Evolutionary conservation across 768 basidiomycete genomes (phyloP), one percentile per base, ranked within the genome.

Genomic region (Russula abietina): DNA sequence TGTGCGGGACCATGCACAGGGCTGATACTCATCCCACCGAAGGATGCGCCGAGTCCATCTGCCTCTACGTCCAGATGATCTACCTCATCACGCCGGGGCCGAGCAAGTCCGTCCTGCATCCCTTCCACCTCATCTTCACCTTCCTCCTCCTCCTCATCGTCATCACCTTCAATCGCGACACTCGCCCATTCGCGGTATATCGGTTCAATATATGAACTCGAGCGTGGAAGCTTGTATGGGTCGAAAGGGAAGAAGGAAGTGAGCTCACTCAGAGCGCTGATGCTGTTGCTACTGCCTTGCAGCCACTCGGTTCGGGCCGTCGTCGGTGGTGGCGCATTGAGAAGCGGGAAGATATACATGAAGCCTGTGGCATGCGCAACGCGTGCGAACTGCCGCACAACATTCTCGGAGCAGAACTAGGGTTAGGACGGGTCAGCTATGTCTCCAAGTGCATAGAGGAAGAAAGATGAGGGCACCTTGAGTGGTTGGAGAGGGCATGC

Each of bases 191-290:
- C 91, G 50, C 94, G 80, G 70, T 98, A 99, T 30, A 97, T 82
- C 10, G 78, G 79, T 57, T 91, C 85, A 59, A 99, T 89, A 70
- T 86, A 97, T 24, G 74, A 73, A 33, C 81, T 78, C 41, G 92
- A 93, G 61, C 84, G 81, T 0, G 92, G 89, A 5, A 99, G 84
- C 62, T 87, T 89, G 77, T 93, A 98, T 2, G 97, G 97, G 73
- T 99, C 97, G 72, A 99, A 99, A 0, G 97, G 97, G 79, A 99
- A 99, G 78, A 98, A 98, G 12, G 87, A 85, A 71, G 93, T 93
- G 59, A 98, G 79, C 63, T 95, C 93, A 78, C 69, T 53, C 75
- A 74, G 55, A 72, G 75, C 9, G 76, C 67, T 32, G 24, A 32
- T 33, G 22, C 4, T 48, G 38, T 24, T 57, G 54, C 28, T 36